Evolutionary conservation across 2,329 filamentous ascomycete species (phyloP).

Genomic region (Basipetospora sp.): DNA sequence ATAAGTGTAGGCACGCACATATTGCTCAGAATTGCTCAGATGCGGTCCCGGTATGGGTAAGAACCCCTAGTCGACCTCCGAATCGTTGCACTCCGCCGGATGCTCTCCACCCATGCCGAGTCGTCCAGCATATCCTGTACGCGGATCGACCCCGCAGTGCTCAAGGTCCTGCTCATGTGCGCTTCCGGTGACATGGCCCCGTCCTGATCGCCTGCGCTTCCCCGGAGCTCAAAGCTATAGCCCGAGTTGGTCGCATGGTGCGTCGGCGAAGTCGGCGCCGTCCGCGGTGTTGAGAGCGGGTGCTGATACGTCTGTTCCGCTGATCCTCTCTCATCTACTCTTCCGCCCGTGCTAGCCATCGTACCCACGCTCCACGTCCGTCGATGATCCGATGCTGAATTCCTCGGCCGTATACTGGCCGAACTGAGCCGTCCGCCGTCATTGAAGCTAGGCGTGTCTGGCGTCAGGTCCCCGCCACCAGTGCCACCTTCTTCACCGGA

Average conservation of each 20-base stretch:
- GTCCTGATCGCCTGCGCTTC: constrained; percentile 19
- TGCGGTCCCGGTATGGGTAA: constrained; percentile 16
- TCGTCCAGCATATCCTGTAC: constrained; percentile 77
- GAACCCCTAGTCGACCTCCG: constrained; percentile 27
- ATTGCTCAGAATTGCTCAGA: no score
- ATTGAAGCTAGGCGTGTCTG: no score
- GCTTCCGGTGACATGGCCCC: constrained; percentile 5
- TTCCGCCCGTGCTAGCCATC: no score
- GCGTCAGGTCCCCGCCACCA: no score
- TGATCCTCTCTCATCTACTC: constrained; percentile 10
- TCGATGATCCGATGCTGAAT: constrained; percentile 19
- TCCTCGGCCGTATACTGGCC: no score
- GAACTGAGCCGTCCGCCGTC: no score
- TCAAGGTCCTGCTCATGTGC: constrained; percentile 4
- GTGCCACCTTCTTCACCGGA: not conserved
- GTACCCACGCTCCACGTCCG: constrained; percentile 24
- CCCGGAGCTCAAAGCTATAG: constrained; percentile 45
- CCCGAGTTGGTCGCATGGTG: constrained; percentile 33
- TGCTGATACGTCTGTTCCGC: constrained; percentile 28
- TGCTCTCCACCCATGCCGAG: constrained; percentile 85
- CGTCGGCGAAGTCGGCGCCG: constrained; percentile 24
- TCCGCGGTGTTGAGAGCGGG: constrained; percentile 40
- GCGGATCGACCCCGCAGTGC: constrained; percentile 24
- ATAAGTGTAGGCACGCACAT: no score
- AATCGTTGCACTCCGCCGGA: constrained; percentile 70